Percentiles rank a stretch among this genome's conserved stretches.
These are phyloP conservation scores for Chaetomium fimeti DNA, from an alignment of 495 filamentous ascomycete species.

Conservation along the genomic window DNA sequence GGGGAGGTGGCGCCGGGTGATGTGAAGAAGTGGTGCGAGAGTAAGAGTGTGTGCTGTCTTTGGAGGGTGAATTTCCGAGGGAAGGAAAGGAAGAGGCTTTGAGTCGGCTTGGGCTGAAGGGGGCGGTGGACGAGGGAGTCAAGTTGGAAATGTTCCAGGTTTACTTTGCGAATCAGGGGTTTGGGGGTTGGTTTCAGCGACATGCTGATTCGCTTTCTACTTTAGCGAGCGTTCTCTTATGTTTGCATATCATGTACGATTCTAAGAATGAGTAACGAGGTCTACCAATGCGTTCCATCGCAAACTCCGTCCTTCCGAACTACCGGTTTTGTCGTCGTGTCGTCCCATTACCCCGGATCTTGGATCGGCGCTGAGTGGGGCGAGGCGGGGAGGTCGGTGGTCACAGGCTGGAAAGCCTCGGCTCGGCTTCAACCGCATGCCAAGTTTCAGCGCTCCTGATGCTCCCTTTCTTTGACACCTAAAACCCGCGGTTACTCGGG, in stretches of 20 bases:
- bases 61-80: constrained; percentile 51
- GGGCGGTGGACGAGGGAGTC: too few species aligned
- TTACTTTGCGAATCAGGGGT: not conserved
- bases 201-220: not conserved
- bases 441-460: not conserved
- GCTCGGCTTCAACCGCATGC: constrained; percentile 13
- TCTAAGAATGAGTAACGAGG: not conserved
- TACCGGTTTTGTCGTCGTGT: not conserved
- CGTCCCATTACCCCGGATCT: constrained; percentile 17
- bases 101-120: not conserved
- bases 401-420: constrained; percentile 10
- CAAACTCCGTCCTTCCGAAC: not conserved
- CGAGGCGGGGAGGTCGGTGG: not conserved
- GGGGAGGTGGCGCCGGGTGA: constrained; percentile 57
- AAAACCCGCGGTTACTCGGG: not conserved
- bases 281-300: not conserved
- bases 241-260: not conserved
- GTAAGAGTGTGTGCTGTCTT: constrained; percentile 72
- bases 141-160: not conserved
- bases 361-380: constrained; percentile 18
- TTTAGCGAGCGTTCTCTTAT: constrained; percentile 1
- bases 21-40: constrained; percentile 85
- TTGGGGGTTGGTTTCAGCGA: not conserved
- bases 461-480: not conserved
- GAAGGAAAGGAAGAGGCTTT: constrained; percentile 51